These are phyloP conservation scores for Scenedesmus sp. DNA, from an alignment of 163 green algal species.

Conservation along the genomic window DNA sequence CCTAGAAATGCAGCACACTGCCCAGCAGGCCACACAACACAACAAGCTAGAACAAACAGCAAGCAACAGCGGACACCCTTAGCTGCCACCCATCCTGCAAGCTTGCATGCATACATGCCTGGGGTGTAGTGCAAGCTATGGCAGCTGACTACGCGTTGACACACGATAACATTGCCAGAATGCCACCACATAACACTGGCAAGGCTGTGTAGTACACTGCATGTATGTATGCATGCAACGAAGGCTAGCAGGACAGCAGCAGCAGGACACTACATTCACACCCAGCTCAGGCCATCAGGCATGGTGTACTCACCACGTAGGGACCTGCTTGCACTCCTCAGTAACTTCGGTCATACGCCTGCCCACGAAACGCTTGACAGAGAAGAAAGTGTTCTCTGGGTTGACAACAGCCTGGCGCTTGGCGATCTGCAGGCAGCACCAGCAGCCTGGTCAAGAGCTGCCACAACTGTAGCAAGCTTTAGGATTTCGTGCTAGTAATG, in stretches of 20 bases:
- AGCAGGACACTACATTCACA: not conserved
- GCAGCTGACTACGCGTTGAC: too few species aligned
- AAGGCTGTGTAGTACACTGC: too few species aligned
- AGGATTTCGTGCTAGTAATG: not conserved
- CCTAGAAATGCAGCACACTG: too few species aligned
- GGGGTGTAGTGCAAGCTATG: too few species aligned
- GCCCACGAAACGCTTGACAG: conserved; percentile 99
- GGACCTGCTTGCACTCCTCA: conserved; percentile 96
- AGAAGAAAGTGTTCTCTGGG: conserved; percentile 99
- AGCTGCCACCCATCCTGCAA: not conserved
- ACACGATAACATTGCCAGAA: too few species aligned
- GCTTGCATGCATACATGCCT: conserved; percentile 6
- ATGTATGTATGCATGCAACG: not conserved
- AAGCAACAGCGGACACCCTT: too few species aligned
- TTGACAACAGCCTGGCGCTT: conserved; percentile 99
- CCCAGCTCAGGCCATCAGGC: not conserved
- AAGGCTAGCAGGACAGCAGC: not conserved
- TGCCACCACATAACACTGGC: too few species aligned
- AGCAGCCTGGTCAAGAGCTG: not conserved
- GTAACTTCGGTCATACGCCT: conserved; percentile 90
- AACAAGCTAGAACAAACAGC: too few species aligned
- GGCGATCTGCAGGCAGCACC: conserved; percentile 87
- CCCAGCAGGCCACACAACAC: too few species aligned
- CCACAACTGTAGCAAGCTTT: not conserved
- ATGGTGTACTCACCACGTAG: conserved; percentile 70